Percentiles rank a stretch among this genome's conserved stretches.
phyloP scores from a whole-genome alignment of 2,329 filamentous ascomycete species.

The Claviceps pusilla region DNA sequence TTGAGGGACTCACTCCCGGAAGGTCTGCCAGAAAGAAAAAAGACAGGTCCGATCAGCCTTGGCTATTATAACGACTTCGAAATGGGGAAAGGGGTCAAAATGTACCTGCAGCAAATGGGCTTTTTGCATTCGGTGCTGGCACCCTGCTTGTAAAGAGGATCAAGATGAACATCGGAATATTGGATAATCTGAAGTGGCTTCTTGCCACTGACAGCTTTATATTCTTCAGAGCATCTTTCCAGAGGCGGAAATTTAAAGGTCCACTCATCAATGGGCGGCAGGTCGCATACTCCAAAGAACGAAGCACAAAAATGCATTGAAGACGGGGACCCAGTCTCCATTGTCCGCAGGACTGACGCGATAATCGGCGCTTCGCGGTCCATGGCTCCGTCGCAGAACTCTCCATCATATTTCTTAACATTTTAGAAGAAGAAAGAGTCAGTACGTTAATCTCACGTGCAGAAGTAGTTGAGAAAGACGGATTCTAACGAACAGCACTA shows the following conservation, averaged over 20 bases:
- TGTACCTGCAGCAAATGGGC: constrained; percentile 40
- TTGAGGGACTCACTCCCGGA: constrained; percentile 30
- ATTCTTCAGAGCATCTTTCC: constrained; percentile 15
- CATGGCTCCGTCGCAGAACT: constrained; percentile 38
- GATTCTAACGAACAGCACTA: constrained; percentile 9
- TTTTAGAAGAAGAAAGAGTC: neutral
- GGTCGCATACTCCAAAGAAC: constrained; percentile 35
- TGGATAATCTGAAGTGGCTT: constrained; percentile 38
- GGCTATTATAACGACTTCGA: neutral
- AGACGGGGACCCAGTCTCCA: constrained; percentile 32
- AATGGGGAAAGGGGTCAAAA: too few species aligned
- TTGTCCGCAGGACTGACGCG: constrained; percentile 29
- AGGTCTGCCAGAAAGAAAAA: constrained; percentile 31
- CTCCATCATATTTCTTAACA: constrained; percentile 29
- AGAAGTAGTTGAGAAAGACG: neutral
- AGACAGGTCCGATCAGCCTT: neutral
- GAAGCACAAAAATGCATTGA: constrained; percentile 36
- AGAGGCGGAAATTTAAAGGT: constrained; percentile 27
- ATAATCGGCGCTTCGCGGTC: constrained; percentile 36
- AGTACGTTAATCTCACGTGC: neutral
- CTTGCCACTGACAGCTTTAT: constrained; percentile 24
- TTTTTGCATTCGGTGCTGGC: constrained; percentile 39
- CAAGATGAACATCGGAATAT: constrained; percentile 44
- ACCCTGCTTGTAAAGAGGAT: constrained; percentile 37
- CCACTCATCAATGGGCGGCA: constrained; percentile 28